Evolutionary conservation across 73 alveolate genomes (phyloP).

Genomic region (Paramecium tetraurelia): DNA sequence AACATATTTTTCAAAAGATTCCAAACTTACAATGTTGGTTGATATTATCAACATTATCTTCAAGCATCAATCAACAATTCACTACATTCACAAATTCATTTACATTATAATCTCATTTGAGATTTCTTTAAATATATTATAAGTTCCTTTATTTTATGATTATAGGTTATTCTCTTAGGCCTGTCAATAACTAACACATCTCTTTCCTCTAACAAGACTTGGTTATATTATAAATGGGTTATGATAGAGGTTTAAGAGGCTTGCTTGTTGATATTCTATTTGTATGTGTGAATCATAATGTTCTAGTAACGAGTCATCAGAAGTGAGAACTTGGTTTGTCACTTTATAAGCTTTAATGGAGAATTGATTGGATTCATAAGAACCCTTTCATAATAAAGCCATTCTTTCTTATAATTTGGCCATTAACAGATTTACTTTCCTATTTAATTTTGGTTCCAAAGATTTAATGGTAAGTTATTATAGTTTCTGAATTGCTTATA

Average conservation of each 20-base stretch:
- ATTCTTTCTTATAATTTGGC: neutral
- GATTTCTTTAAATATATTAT: neutral
- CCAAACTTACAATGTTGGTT: neutral
- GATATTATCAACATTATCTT: neutral
- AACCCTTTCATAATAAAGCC: neutral
- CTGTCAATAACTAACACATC: neutral
- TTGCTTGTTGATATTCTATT: neutral
- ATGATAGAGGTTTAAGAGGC: neutral
- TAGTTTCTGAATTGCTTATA: slow-evolving; percentile 16
- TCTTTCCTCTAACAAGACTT: neutral
- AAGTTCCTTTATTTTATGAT: neutral
- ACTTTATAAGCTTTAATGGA: neutral
- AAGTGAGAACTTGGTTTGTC: neutral
- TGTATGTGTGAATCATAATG: neutral
- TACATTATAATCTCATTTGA: neutral
- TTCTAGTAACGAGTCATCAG: neutral
- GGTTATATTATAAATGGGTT: neutral
- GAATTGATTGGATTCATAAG: neutral
- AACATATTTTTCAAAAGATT: neutral
- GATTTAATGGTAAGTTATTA: neutral
- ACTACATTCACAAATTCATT: neutral
- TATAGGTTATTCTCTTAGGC: neutral
- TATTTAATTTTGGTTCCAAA: neutral
- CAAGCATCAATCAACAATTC: neutral
- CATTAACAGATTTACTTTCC: neutral